These are phyloP conservation scores for Diplosphaera chodatii DNA, from an alignment of 139 green algal genomes.

Conservation along the genomic window DNA sequence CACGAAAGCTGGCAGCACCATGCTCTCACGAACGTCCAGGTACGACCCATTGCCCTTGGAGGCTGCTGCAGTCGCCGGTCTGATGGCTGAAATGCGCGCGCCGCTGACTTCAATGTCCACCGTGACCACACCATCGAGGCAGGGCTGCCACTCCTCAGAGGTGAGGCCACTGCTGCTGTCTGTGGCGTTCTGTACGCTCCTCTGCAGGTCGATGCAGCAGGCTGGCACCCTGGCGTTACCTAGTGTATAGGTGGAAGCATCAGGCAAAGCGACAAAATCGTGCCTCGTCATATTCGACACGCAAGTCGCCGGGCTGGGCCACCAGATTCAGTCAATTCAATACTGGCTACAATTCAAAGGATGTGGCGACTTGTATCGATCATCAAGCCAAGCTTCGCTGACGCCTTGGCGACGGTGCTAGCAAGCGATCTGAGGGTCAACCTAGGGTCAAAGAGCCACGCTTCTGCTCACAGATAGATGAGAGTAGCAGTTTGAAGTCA, in stretches of 20 bases:
- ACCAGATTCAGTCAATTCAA: too few species aligned
- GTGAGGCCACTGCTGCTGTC: background rate
- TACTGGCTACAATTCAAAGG: too few species aligned
- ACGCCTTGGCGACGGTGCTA: too few species aligned
- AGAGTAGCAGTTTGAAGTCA: too few species aligned
- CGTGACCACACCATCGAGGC: slow-evolving; percentile 24
- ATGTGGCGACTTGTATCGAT: too few species aligned
- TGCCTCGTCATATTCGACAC: background rate
- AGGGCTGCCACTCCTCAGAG: background rate
- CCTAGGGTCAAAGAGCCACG: too few species aligned
- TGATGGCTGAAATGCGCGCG: slow-evolving; percentile 12
- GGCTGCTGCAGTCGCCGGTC: background rate
- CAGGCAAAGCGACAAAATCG: background rate
- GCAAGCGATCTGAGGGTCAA: too few species aligned
- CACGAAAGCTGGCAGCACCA: slow-evolving; percentile 51
- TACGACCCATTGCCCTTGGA: background rate
- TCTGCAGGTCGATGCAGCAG: slow-evolving; percentile 10
- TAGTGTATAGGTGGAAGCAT: slow-evolving; percentile 1
- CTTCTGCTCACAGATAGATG: too few species aligned
- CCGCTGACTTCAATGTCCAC: slow-evolving; percentile 37
- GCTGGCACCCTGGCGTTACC: slow-evolving; percentile 16
- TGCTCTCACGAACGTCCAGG: slow-evolving; percentile 23
- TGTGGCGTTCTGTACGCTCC: background rate
- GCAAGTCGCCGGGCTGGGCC: too few species aligned
- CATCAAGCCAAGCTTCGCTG: too few species aligned